Base-by-base conservation (phyloP, 805 yeast species). In the Dipodascus albidus region DNA sequence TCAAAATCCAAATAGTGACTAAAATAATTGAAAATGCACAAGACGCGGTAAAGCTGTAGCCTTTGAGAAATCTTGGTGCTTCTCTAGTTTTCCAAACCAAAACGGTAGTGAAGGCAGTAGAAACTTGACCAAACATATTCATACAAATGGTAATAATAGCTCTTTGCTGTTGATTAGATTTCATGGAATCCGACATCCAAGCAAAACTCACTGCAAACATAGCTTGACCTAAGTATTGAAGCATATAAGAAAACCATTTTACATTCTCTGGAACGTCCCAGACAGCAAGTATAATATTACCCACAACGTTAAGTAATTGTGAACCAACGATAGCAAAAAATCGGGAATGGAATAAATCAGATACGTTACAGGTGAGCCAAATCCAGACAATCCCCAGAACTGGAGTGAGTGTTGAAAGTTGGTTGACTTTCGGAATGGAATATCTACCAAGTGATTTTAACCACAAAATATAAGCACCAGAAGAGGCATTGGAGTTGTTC, bases 401-500 rank as follows among this genome's bases (percentile, higher is more conserved):
- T 1, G 85, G 84, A 0, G 85, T 79, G 19, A 79, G 57, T 2
- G 81, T 73, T 11, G 81, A 70, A 50, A 78, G 67, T 53, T 79
- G 70, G 60, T 81, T 79, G 21, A 80, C 65, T 54, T 69, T 67
- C 0, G 71, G 73, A 48, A 72, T 67, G 0, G 74, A 61, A 60
- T 73, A 80, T 33, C 70, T 67, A 49, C 70, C 63, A 20, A 76
- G 67, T 3, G 80, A 70, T 57, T 77, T 72, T 50, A 85, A 71
- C 90, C 90, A 83, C 54, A 85, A 69, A 3, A 77, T 65, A 60
- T 76, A 81, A 8, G 81, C 72, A 14, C 85, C 84, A 50, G 79
- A 72, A 19, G 75, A 69, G 1, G 79, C 75, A 56, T 79, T 80
- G 64, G 54, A 58, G 52, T 53, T 77, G 67, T 82, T 82, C 81